Conservation (phyloP, 441 rosid species). For the Gossypium davidsonii region DNA sequence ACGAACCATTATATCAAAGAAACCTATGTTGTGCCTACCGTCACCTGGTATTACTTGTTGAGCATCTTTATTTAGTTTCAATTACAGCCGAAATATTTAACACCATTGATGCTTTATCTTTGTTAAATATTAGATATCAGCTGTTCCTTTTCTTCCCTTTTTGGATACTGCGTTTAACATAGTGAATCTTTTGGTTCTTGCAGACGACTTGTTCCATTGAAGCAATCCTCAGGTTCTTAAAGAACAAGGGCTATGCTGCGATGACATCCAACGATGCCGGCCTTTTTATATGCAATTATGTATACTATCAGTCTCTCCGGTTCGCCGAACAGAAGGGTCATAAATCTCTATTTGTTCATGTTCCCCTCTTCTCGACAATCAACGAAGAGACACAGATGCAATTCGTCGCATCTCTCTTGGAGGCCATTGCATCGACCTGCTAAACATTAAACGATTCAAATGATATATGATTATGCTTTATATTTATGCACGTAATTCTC, state of each 20-base stretch:
- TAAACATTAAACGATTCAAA: conserved; percentile 17
- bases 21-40: not conserved
- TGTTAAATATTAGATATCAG: not conserved
- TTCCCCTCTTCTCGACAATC: conserved; percentile 43
- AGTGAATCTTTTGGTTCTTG: conserved; percentile 6
- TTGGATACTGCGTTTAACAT: not conserved
- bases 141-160: not conserved
- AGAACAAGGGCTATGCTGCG: conserved; percentile 36
- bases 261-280: conserved; percentile 44
- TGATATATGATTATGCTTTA: not conserved
- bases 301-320: conserved; percentile 56
- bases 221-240: conserved; percentile 29
- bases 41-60: too few species aligned
- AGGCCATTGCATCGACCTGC: conserved; percentile 49
- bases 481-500: not conserved
- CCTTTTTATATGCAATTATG: conserved; percentile 56
- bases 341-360: conserved; percentile 53
- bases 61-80: not conserved
- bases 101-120: not conserved
- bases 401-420: conserved; percentile 39
- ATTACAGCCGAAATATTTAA: too few species aligned
- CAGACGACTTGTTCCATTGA: conserved; percentile 43
- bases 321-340: conserved; percentile 51
- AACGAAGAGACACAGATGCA: conserved; percentile 50
- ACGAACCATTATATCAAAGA: not conserved